Evolutionary conservation across 805 yeast genomes (phyloP), one percentile per base, ranked within the genome.

Genomic region (Lachancea sp.): DNA sequence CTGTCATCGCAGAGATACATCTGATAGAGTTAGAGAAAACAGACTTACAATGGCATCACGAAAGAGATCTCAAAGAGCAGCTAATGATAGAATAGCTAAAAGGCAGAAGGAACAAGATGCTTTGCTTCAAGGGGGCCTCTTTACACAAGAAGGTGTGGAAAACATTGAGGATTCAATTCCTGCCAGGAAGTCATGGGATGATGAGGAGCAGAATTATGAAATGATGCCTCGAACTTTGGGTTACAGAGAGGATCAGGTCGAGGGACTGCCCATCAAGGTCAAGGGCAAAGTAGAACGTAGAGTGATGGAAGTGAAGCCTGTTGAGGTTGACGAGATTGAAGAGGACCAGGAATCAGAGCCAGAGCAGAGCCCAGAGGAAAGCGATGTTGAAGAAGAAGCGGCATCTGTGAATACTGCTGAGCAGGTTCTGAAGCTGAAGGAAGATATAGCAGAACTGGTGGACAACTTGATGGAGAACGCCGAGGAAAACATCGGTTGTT

Each of bases 391-490:
- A 13, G 54, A 56, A 20, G 60, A 47, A 8, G 55, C 45, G 21
- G 63, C 59, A 22, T 59, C 54, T 13, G 66, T 61, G 15, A 77
- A 77, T 45, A 68, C 75, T 0, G 71, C 66, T 42, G 83, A 83
- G 56, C 70, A 69, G 41, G 66, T 85, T 19, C 50, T 71, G 5
- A 72, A 75, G 42, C 67, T 83, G 30, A 84, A 88, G 54, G 97
- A 88, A 63, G 85, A 83, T 41, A 75, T 92, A 30, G 96, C 97
- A 0, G 78, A 74, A 15, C 61, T 81, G 36, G 96, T 95, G 1
- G 83, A 85, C 29, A 73, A 74, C 30, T 64, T 90, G 25, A 78
- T 78, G 52, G 95, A 88, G 57, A 85, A 86, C 43, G 96, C 97
- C 5, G 97, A 92, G 60, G 95, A 86, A 54, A 75, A 89, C 53